Evolutionary conservation across 148 eudicot genomes (phyloP), one percentile per base, ranked within the genome.

Genomic region (Rhododendron kiyosumense): DNA sequence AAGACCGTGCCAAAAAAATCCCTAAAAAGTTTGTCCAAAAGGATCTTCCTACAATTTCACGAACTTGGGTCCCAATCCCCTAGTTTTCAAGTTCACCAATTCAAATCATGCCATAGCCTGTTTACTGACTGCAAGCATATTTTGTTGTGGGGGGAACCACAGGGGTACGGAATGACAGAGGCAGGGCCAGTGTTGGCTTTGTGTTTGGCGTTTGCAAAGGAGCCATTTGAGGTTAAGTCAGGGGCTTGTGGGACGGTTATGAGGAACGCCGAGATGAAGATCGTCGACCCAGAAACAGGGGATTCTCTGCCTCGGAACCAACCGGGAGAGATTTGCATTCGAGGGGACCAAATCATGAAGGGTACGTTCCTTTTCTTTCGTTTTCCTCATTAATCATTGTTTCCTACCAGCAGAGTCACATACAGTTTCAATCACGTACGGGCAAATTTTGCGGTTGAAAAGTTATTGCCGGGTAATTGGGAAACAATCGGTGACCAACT

Each of bases 131-230:
- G 36, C 7, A 71, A 26, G 20, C 76, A 71, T 32, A 30, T 32
- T 51, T 18, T 13, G 36, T 15, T 71, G 36, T 71, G 41, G 17
- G 0, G 20, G 20, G 20, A 71, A 30, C 22, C 83, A 83, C 82
- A 97, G 99, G 99, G 99, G 0, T 97, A 97, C 54, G 99, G 99
- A 84, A 97, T 97, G 99, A 97, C 99, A 0, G 99, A 97, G 86
- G 98, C 98, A 0, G 99, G 99, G 57, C 99, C 98, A 11, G 95
- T 94, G 79, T 54, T 95, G 69, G 90, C 98, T 32, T 93, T 97
- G 98, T 95, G 98, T 79, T 90, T 93, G 52, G 95, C 92, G 1
- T 97, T 97, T 81, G 98, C 98, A 0, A 97, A 95, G 88, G 95
- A 94, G 77, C 92, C 99, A 1, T 89, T 92, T 38, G 94, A 92